phyloP scores from a whole-genome alignment of 2,329 filamentous ascomycete genomes.

The Phaeomoniella chlamydospora region DNA sequence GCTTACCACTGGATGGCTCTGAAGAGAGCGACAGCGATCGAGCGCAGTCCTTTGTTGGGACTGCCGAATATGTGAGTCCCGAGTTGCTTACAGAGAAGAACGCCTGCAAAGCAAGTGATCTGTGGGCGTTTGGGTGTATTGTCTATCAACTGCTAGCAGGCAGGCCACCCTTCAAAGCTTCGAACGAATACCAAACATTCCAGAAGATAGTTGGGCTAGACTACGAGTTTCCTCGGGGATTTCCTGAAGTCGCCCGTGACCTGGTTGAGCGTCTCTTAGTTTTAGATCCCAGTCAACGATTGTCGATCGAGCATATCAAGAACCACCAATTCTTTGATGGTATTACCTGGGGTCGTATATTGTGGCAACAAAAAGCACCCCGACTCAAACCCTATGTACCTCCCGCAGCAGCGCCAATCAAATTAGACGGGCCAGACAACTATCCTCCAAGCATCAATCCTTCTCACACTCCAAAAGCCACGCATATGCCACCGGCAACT shows the following conservation, averaged over 20 bases:
- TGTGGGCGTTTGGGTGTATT: constrained; percentile 98
- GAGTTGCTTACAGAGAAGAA: constrained; percentile 95
- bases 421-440: constrained; percentile 46
- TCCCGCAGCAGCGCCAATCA: constrained; percentile 62
- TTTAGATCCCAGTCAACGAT: constrained; percentile 65
- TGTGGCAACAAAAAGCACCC: constrained; percentile 87
- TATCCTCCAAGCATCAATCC: constrained; percentile 27
- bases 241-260: constrained; percentile 73
- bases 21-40: constrained; percentile 52
- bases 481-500: constrained; percentile 22
- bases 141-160: constrained; percentile 92
- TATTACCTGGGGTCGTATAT: constrained; percentile 62
- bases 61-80: constrained; percentile 94
- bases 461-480: constrained; percentile 18
- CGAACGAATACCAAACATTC: constrained; percentile 91
- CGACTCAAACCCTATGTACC: constrained; percentile 73
- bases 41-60: constrained; percentile 91
- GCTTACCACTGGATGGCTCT: constrained; percentile 31
- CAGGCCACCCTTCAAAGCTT: constrained; percentile 91
- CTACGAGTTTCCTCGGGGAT: constrained; percentile 82
- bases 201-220: constrained; percentile 94
- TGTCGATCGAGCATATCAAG: constrained; percentile 92
- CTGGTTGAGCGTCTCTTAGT: constrained; percentile 83
- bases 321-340: constrained; percentile 93
- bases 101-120: constrained; percentile 90